Conservation (phyloP, 2,329 filamentous ascomycete genomes). For the Cladosporium oxysporum region DNA sequence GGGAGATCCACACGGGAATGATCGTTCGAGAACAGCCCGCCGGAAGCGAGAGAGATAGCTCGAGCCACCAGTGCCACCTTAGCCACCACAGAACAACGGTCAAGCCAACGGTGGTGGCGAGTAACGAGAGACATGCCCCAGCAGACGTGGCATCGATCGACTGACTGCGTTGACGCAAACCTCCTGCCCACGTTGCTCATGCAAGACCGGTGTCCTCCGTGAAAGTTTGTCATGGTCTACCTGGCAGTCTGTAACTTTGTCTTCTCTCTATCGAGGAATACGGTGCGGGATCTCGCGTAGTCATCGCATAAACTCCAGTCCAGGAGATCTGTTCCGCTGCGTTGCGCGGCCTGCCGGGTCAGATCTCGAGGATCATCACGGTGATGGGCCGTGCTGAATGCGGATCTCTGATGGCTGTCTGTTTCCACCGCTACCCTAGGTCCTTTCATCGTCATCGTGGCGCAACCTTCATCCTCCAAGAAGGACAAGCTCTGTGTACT, state of each 20-base stretch:
- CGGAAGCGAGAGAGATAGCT: background rate
- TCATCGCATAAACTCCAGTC: background rate
- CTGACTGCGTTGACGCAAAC: background rate
- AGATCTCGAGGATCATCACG: background rate
- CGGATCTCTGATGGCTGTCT: background rate
- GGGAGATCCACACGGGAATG: background rate
- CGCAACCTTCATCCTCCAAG: slow-evolving; percentile 3
- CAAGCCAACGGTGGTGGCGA: background rate
- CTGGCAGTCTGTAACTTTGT: background rate
- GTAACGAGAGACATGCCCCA: background rate
- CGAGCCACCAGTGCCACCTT: background rate
- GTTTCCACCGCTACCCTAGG: slow-evolving; percentile 5
- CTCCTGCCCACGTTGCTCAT: background rate
- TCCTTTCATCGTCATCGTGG: slow-evolving; percentile 1
- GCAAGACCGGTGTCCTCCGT: background rate
- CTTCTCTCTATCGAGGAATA: too few relatives aligned
- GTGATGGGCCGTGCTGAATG: background rate
- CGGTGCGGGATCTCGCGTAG: background rate
- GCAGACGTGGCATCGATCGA: background rate
- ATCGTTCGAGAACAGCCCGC: slow-evolving; percentile 1
- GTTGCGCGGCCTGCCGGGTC: background rate
- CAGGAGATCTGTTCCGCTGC: slow-evolving; percentile 4
- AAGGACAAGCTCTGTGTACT: background rate
- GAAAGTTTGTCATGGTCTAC: background rate
- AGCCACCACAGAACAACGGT: background rate